phyloP scores from a whole-genome alignment of 2,329 filamentous ascomycete genomes.

The Neopestalotiopsis rosae region DNA sequence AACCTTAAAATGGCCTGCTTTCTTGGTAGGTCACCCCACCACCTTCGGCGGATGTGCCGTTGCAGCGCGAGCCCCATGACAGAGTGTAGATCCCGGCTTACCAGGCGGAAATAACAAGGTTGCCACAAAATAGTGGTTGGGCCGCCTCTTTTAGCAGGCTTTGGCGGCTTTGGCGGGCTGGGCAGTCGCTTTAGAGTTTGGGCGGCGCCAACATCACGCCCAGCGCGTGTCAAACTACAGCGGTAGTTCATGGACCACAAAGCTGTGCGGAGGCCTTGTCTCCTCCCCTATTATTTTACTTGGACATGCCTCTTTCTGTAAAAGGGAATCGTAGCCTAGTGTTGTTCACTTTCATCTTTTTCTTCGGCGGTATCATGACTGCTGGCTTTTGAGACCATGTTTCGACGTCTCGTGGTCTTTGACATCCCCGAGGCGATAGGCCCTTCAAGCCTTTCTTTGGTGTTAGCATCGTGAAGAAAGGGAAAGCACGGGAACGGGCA shows the following conservation, averaged over 20 bases:
- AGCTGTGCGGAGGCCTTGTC: neutral
- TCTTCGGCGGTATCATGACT: neutral
- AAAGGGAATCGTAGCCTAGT: neutral
- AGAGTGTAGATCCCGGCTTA: neutral
- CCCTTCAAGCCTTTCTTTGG: neutral
- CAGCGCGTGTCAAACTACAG: neutral
- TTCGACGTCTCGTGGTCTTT: neutral
- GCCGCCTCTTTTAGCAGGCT: neutral
- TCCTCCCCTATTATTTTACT: neutral
- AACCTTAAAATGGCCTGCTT: neutral
- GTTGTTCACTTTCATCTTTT: neutral
- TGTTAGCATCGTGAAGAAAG: neutral
- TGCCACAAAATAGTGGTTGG: neutral
- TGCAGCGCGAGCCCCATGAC: neutral
- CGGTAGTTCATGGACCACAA: neutral
- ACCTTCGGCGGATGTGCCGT: neutral
- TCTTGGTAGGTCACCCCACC: neutral
- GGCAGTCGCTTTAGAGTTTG: neutral
- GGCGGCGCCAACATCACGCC: neutral
- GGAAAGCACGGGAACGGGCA: neutral
- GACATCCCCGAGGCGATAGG: neutral
- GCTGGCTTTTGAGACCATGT: neutral
- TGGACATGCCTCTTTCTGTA: neutral
- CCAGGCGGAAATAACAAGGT: neutral
- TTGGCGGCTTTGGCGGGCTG: neutral